Evolutionary conservation across 1,284 basidiomycete genomes (phyloP).

Genomic region (Pyrrhoderma noxium): DNA sequence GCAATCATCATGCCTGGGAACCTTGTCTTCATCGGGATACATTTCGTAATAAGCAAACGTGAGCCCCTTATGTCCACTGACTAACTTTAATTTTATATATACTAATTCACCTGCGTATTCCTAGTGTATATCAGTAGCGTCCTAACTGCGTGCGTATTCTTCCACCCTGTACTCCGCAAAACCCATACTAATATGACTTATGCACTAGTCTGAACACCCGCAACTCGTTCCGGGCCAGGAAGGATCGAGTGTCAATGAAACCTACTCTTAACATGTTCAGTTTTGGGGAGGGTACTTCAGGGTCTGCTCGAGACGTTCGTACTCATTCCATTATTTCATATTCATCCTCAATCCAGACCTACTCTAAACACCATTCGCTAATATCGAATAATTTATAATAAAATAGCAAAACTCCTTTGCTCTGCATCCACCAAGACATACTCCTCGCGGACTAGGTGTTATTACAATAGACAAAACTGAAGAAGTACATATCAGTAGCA

Average conservation of each 20-base stretch:
- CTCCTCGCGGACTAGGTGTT: neutral
- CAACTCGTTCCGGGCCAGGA: slow-evolving; percentile 12
- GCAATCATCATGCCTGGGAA: slow-evolving; percentile 16
- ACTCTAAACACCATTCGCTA: no score
- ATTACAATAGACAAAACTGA: neutral
- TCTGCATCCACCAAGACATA: slow-evolving; percentile 7
- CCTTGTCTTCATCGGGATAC: slow-evolving; percentile 16
- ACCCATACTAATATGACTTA: neutral
- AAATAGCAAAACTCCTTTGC: slow-evolving; percentile 7
- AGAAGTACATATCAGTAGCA: neutral
- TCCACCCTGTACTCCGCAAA: neutral
- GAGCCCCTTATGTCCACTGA: neutral
- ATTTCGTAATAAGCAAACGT: slow-evolving; percentile 18
- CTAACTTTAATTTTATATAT: neutral
- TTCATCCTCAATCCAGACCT: no score
- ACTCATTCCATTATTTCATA: neutral
- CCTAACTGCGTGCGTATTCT: slow-evolving; percentile 11
- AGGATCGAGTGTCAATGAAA: slow-evolving; percentile 2
- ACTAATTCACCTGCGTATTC: neutral
- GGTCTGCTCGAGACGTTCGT: neutral
- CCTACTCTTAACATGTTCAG: neutral
- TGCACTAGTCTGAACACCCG: slow-evolving; percentile 11
- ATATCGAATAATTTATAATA: no score
- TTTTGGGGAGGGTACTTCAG: neutral
- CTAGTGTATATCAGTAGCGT: slow-evolving; percentile 17